These are phyloP conservation scores for Paspalum notatum DNA, from an alignment of 176 grass and related monocot species.

Conservation along the genomic window DNA sequence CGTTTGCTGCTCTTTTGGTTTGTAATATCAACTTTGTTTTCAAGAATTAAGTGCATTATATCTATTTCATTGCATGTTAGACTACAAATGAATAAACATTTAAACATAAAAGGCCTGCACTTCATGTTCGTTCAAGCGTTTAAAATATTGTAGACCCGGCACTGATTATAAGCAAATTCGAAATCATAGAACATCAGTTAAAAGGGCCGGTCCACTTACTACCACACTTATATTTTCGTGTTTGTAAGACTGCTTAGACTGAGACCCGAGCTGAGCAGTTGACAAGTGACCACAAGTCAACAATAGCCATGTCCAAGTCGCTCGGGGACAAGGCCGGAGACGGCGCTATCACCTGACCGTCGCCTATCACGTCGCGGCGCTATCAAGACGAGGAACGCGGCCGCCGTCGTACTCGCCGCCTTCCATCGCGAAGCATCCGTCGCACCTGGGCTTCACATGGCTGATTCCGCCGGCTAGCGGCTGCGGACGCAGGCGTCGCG, in stretches of 20 bases:
- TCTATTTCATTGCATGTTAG: too few relatives aligned
- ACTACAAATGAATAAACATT: too few relatives aligned
- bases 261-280: not conserved
- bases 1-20: too few relatives aligned
- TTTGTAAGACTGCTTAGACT: not conserved
- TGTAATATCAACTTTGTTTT: too few relatives aligned
- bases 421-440: not conserved
- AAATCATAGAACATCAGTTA: too few relatives aligned
- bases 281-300: not conserved
- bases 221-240: too few relatives aligned
- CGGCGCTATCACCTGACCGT: not conserved
- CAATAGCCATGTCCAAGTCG: not conserved
- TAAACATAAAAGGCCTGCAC: too few relatives aligned
- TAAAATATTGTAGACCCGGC: too few relatives aligned
- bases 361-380: not conserved
- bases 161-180: too few relatives aligned
- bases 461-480: conserved; percentile 7
- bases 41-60: too few relatives aligned
- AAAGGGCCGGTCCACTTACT: too few relatives aligned
- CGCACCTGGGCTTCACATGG: conserved; percentile 34
- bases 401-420: conserved; percentile 3
- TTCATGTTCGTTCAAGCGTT: too few relatives aligned
- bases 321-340: not conserved
- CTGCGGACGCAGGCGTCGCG: conserved; percentile 16
- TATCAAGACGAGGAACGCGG: not conserved